Evolutionary conservation across 164 flowering plant genomes (phyloP), one percentile per base, ranked within the genome.

Genomic region (Vitis cinerea): DNA sequence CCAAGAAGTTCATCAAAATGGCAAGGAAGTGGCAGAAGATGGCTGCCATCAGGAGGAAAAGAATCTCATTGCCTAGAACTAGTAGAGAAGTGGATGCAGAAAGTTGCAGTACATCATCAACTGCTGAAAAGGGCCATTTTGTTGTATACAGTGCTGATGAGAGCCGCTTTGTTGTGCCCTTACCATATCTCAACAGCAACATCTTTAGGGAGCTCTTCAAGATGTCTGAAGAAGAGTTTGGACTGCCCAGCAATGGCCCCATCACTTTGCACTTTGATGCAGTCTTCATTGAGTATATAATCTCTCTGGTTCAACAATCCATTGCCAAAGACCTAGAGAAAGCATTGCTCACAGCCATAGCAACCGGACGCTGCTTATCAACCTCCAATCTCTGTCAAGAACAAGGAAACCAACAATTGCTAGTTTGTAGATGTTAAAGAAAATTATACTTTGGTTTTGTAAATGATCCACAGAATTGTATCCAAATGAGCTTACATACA

Each of bases 211-310:
- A 74, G 59, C 72, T 73, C 12, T 30, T 77, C 13, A 61, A 37
- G 50, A 70, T 77, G 77, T 69, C 80, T 44, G 80, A 63, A 58
- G 77, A 77, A 16, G 74, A 73, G 44, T 77, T 77, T 53, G 80
- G 80, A 27, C n/a, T 77, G 10, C 61, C 80, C 48, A 47, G 65
- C 10, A 29, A 77, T 19, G 73, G 73, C 29, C 76, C 73, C 8
- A 68, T 76, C 37, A 71, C 63, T 49, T 44, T 77, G 61, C 77
- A 74, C 16, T 70, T 72, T 17, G 72, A 73, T 53, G 59, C 71
- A 4, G 49, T 66, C 9, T 59, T 77, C 66, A 70, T 67, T 63
- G 74, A 77, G 10, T 74, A 70, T 48, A 27, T 70, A n/a, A 11
- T 77, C 17, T 70, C 62, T 1, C 15, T 70, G 29, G 23, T 74